Evolutionary conservation across 768 basidiomycete species (phyloP).

Genomic region (Russula sp.): DNA sequence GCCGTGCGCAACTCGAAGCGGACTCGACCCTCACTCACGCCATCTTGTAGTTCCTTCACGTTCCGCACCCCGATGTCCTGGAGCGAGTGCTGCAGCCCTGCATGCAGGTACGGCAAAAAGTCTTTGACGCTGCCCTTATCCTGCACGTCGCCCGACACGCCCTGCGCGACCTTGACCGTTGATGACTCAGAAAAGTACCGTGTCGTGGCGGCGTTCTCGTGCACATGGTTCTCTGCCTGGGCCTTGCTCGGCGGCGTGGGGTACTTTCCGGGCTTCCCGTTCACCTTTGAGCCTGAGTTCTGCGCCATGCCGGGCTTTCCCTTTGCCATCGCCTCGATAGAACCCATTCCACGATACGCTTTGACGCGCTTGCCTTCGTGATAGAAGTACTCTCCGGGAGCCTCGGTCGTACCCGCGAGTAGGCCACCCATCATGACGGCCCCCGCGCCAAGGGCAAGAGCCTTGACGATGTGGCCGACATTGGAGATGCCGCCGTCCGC

Average conservation of each 20-base stretch:
- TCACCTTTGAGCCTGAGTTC: constrained; percentile 28
- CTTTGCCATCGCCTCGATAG: constrained; percentile 80
- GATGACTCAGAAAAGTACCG: constrained; percentile 94
- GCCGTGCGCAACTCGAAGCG: constrained; percentile 92
- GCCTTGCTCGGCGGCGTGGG: constrained; percentile 37
- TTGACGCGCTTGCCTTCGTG: constrained; percentile 99
- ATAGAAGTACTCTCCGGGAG: constrained; percentile 98
- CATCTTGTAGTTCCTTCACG: constrained; percentile 59
- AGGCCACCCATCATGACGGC: constrained; percentile 99
- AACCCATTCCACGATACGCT: constrained; percentile 97
- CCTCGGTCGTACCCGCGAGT: constrained; percentile 93
- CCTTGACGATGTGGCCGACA: constrained; percentile 97
- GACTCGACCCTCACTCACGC: constrained; percentile 59
- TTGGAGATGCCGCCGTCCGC: constrained; percentile 96
- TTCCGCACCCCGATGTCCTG: constrained; percentile 86
- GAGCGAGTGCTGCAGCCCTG: constrained; percentile 86
- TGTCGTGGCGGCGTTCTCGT: constrained; percentile 93
- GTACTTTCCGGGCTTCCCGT: constrained; percentile 36
- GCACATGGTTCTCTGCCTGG: constrained; percentile 33
- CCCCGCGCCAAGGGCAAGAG: constrained; percentile 85
- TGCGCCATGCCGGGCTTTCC: constrained; percentile 40
- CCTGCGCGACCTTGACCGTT: constrained; percentile 92
- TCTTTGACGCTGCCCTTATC: constrained; percentile 94
- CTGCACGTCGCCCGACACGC: constrained; percentile 93
- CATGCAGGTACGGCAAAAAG: constrained; percentile 81